Evolutionary conservation across 2,329 filamentous ascomycete genomes (phyloP), one percentile per base, ranked within the genome.

Genomic region (Coniochaeta sp.): DNA sequence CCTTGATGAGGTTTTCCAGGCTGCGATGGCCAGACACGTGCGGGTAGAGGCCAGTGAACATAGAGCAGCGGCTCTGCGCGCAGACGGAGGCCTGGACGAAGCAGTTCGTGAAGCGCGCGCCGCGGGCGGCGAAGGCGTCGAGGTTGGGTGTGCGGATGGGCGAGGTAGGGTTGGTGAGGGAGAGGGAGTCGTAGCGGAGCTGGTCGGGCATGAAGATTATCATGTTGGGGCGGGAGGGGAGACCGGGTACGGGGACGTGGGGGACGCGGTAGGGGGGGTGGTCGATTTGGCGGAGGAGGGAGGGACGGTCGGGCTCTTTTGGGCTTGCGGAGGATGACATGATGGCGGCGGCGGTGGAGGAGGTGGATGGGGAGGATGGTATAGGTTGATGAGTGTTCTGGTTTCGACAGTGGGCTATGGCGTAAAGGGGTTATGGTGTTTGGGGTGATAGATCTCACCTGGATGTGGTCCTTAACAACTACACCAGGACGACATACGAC

Each of bases 181-280:
- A 66, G 0, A 75, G 58, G 1, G 71, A 66, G 56, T 76, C 73
- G 42, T 70, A 73, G 9, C 72, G 68, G 3, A 76, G 62, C 59
- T 75, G 73, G 48, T 76, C 72, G 3, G 72, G 73, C 72, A 75
- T 75, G 54, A 75, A 76, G 7, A 75, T 69, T 48, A 72, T 58
- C 24, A 67, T 65, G 51, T 73, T 73, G 13, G 68, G 65, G 14
- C 55, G 53, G 14, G 13, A 22, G n/a, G 38, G 38, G 38, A 42
- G 38, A 22, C n/a, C 18, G 12, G 38, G 38, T 18, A 42, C 13
- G 20, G 38, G 38, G 2, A 6, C 4, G 38, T 42, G 38, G 4
- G 38, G 38, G 38, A 42, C 26, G 20, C 38, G 38, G 38, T 42
- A 42, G 22, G 38, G 38, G 8, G 38, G 38, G 38, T 42, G 38